phyloP scores from a whole-genome alignment of 345 rosid species.

The Microcos paniculata region DNA sequence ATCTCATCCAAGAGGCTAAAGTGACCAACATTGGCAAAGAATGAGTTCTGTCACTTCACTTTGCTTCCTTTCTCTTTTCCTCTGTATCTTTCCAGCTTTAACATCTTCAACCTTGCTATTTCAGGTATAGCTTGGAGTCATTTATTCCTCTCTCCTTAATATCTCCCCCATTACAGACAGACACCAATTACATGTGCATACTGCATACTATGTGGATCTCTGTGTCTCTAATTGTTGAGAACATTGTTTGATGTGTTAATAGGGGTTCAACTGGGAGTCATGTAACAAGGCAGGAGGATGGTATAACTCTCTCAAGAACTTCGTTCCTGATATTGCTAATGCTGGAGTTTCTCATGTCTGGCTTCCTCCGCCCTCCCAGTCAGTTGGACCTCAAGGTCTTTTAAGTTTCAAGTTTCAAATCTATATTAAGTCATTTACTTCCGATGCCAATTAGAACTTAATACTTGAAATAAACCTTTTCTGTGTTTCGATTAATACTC shows the following conservation, averaged over 20 bases:
- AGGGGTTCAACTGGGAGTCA: constrained; percentile 97
- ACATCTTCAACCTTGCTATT: constrained; percentile 50
- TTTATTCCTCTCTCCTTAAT: neutral
- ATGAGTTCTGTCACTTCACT: constrained; percentile 28
- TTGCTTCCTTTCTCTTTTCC: constrained; percentile 30
- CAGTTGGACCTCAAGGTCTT: constrained; percentile 61
- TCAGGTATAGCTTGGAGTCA: constrained; percentile 40
- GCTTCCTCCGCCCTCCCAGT: constrained; percentile 97
- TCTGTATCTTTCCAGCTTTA: constrained; percentile 37
- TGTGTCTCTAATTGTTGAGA: neutral
- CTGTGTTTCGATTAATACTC: neutral
- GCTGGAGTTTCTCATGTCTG: constrained; percentile 84
- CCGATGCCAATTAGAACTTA: neutral
- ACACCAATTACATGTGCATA: neutral
- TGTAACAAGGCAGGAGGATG: constrained; percentile 67
- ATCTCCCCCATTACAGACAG: neutral
- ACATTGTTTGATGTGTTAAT: neutral
- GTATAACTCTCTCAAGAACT: constrained; percentile 66
- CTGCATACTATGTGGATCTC: neutral
- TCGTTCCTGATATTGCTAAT: constrained; percentile 51
- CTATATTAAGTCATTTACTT: neutral
- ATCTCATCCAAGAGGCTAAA: neutral
- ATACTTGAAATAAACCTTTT: neutral
- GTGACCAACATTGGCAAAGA: neutral
- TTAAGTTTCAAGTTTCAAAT: neutral